Evolutionary conservation across 352 stramenopile genomes (phyloP), one percentile per base, ranked within the genome.

Genomic region (Blastocystis hominis): DNA sequence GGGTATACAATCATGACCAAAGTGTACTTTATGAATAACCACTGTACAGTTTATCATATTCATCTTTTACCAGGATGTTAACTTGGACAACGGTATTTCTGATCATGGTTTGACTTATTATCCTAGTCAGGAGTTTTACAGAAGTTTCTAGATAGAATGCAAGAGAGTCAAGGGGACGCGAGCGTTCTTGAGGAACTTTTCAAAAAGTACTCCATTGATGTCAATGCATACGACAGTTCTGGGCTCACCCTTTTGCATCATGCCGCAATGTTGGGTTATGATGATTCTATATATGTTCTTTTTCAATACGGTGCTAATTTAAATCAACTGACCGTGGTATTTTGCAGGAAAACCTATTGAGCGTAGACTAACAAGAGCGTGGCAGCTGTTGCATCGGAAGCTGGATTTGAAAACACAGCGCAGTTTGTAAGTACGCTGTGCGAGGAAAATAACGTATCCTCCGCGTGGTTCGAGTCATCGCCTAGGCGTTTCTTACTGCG

Each of bases 161-260:
- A 36, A 9, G 20, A 64, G 24, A 54, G 24, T 34, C 53, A 84
- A 24, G 72, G 72, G 4, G 72, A 84, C 46, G 38, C 20, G 2
- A 30, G 30, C 13, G 24, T 34, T n/a, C 72, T 84, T 24, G 72
- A 68, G 34, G 13, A 30, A 15, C 17, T 68, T 13, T 53, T 84
- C 7, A 64, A 63, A 20, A 47, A 68, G 40, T 61, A 20, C 10
- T 5, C 50, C 34, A 50, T 84, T 53, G 72, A 84, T 84, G 68
- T 84, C 17, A 84, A 84, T 68, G 72, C 72, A 15, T 84, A 84
- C 44, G 72, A 84, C 42, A 66, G 50, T 15, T 47, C 36, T n/a
- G 72, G 72, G 36, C 46, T 47, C 38, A 84, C 72, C 30, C 72
- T 84, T 47, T 64, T 84, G 34, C 72, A 84, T 84, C 54, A 66